Evolutionary conservation across 257 asterid genomes (phyloP).

Genomic region (Solanum arcanum): DNA sequence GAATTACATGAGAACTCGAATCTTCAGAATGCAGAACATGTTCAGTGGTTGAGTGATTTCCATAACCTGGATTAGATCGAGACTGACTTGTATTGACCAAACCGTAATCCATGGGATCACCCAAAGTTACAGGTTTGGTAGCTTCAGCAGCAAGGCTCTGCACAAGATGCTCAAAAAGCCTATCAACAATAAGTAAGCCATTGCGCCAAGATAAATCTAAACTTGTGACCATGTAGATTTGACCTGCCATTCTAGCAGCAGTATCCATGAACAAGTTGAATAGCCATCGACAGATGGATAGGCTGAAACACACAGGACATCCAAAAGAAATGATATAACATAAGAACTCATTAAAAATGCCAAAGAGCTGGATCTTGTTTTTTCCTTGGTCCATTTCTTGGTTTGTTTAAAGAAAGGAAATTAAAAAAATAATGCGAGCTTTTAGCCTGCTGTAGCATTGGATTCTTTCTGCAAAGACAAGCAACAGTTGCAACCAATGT

Average conservation of each 20-base stretch:
- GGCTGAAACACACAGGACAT: neutral
- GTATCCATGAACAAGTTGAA: neutral
- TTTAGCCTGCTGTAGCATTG: neutral
- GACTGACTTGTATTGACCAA: neutral
- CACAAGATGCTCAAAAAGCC: neutral
- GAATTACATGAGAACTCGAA: neutral
- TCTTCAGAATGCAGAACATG: neutral
- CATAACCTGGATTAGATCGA: neutral
- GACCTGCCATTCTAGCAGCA: neutral
- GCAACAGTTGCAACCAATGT: neutral
- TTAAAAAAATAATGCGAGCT: neutral
- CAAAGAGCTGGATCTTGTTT: neutral
- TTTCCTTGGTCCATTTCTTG: neutral
- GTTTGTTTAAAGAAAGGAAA: neutral
- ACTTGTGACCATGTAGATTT: neutral
- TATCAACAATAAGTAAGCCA: neutral
- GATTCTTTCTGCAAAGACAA: neutral
- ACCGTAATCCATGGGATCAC: neutral
- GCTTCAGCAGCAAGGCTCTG: constrained; percentile 9
- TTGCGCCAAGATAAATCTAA: neutral
- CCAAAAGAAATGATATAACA: neutral
- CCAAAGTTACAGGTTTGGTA: constrained; percentile 10
- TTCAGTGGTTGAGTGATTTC: neutral
- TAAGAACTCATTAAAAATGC: neutral
- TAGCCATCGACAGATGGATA: neutral